phyloP scores from a whole-genome alignment of 352 stramenopile genomes.

The Blastocystis hominis region DNA sequence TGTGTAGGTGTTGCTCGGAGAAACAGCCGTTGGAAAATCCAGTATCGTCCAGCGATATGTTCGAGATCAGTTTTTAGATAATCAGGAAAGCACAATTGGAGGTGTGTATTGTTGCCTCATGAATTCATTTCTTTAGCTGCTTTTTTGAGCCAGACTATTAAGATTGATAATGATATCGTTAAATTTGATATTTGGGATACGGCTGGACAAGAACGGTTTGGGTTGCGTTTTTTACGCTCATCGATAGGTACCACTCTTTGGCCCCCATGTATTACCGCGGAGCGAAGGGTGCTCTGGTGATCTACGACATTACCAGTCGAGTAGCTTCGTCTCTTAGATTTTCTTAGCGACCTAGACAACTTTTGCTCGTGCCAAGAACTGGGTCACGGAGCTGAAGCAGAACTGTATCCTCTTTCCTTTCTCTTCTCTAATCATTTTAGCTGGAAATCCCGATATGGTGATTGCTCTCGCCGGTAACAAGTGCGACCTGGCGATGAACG shows the following conservation, averaged over 20 bases:
- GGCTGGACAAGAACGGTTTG: slow-evolving; percentile 79
- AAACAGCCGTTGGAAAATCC: slow-evolving; percentile 86
- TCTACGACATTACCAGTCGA: slow-evolving; percentile 88
- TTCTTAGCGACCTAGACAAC: slow-evolving; percentile 67
- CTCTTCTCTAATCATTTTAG: neutral
- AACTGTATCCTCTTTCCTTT: slow-evolving; percentile 67
- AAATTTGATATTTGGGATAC: slow-evolving; percentile 95
- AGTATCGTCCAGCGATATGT: slow-evolving; percentile 88
- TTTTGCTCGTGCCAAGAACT: slow-evolving; percentile 83
- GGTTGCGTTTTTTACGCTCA: slow-evolving; percentile 22
- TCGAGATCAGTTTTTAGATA: slow-evolving; percentile 87
- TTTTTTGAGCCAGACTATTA: slow-evolving; percentile 90
- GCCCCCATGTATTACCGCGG: slow-evolving; percentile 96
- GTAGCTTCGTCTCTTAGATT: neutral
- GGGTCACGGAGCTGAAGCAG: slow-evolving; percentile 82
- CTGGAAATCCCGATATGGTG: slow-evolving; percentile 73
- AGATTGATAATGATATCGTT: slow-evolving; percentile 78
- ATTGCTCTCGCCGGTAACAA: slow-evolving; percentile 85
- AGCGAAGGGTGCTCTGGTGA: slow-evolving; percentile 86
- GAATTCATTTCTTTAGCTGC: slow-evolving; percentile 65
- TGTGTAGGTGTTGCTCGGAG: slow-evolving; percentile 70
- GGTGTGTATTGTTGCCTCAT: neutral
- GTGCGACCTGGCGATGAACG: slow-evolving; percentile 77
- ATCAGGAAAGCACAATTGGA: slow-evolving; percentile 88
- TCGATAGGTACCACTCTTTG: slow-evolving; percentile 74